Evolutionary conservation across 176 grass and related monocot genomes (phyloP), one percentile per base, ranked within the genome.

Genomic region (Hyparrhenia diplandra): DNA sequence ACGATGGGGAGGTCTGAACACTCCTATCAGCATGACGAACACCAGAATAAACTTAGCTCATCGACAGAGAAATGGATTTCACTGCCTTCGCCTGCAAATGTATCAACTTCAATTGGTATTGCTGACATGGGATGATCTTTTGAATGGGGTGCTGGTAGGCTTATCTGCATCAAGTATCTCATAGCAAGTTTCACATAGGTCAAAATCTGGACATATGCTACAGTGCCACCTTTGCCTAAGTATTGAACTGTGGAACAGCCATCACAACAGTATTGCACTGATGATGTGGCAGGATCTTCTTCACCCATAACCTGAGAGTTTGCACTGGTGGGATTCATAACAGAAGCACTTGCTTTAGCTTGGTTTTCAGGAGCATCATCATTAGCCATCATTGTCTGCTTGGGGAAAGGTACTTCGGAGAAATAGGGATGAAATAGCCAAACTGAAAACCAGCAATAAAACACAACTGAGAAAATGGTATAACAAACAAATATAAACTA

Each of bases 191-290:
- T 98, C 95, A 81, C 95, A 98, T 40, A 98, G 71, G 80, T 98
- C 95, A 71, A 98, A 98, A 74, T 98, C 95, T 75, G 92, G 95
- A 80, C 95, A 98, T 70, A 93, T 79, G 75, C 83, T 95, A 75
- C 95, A 98, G 83, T 98, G 95, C 95, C 95, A 98, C 81, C 95
- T 88, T 75, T 86, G 95, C 69, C 95, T 71, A 76, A 93, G 90
- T 87, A 98, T 98, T 41, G 95, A 74, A 98, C 95, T 58, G 92
- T 95, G 65, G 95, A 98, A 79, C 95, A 98, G 83, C 95, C 95
- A 89, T 98, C 95, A 79, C 95, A 98, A 80, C 95, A 95, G 80
- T 98, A 98, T 83, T 98, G 95, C 67, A 98, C 95, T 81, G 95
- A 93, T 13, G 95, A 91, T 79, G 90, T 87, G 20, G 86, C 81